Conservation (phyloP, 441 rosid genomes). For the Corymbia calophylla region DNA sequence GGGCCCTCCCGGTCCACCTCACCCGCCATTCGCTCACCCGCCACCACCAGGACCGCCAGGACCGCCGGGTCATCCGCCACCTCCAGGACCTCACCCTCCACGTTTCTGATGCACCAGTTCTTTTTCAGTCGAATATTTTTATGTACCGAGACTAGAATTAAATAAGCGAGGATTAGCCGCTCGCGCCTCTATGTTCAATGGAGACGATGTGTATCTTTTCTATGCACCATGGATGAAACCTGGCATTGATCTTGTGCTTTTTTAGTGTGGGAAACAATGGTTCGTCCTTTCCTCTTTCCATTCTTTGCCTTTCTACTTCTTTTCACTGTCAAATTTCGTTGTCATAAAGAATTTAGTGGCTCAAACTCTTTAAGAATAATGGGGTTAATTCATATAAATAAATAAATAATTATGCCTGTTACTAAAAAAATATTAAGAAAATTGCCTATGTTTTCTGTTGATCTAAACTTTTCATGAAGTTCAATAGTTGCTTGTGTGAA, state of each 20-base stretch:
- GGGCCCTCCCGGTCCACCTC: neutral
- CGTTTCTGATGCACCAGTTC: neutral
- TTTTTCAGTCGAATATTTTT: neutral
- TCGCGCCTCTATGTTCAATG: neutral
- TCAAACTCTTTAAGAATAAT: neutral
- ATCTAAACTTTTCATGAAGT: neutral
- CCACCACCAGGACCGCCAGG: slow-evolving; percentile 5
- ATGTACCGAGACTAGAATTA: neutral
- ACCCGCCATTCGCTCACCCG: neutral
- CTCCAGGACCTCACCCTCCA: slow-evolving; percentile 9
- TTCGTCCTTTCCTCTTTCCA: neutral
- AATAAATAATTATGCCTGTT: neutral
- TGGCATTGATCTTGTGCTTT: neutral
- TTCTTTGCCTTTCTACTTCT: neutral
- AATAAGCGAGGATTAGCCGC: neutral
- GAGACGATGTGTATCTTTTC: neutral
- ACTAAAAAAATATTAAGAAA: neutral
- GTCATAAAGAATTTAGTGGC: neutral
- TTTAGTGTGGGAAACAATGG: neutral
- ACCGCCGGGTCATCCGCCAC: neutral
- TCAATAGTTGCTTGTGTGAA: neutral
- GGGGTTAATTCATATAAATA: neutral
- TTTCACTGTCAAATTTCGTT: neutral
- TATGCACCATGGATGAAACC: neutral
- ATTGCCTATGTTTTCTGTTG: neutral